Percentiles rank a stretch among this genome's conserved stretches.
Evolutionary conservation across 73 alveolate genomes (phyloP).

Genomic region (Uronychia binucleata): DNA sequence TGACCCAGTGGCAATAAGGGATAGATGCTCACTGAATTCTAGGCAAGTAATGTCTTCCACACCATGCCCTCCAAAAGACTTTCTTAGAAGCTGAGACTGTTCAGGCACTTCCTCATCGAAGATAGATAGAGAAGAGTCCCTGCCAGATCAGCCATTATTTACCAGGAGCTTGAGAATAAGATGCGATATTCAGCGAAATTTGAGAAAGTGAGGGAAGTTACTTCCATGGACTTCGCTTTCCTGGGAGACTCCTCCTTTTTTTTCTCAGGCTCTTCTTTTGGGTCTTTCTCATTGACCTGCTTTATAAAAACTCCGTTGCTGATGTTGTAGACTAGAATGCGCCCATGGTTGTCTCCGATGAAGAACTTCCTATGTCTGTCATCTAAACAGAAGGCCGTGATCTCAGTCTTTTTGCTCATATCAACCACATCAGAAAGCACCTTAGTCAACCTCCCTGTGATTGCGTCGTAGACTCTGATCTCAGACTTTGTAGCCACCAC

Average conservation of each 20-base stretch:
- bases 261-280: constrained; percentile 9
- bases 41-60: constrained; percentile 67
- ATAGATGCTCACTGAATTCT: constrained; percentile 76
- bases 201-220: constrained; percentile 23
- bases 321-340: constrained; percentile 42
- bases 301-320: constrained; percentile 64
- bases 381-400: constrained; percentile 77
- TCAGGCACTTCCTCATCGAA: constrained; percentile 88
- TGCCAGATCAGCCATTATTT: constrained; percentile 34
- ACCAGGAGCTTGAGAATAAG: neutral
- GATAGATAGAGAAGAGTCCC: constrained; percentile 77
- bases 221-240: constrained; percentile 7
- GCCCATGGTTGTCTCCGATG: constrained; percentile 74
- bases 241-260: neutral
- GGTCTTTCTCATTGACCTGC: constrained; percentile 32
- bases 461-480: constrained; percentile 73
- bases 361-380: constrained; percentile 73
- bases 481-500: constrained; percentile 76
- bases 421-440: constrained; percentile 73
- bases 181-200: constrained; percentile 7
- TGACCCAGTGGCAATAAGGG: constrained; percentile 95
- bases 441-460: constrained; percentile 76
- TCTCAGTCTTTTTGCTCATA: constrained; percentile 71
- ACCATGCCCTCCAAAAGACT: constrained; percentile 68
- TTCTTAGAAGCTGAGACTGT: constrained; percentile 66